Evolutionary conservation across 352 stramenopile genomes (phyloP).

Genomic region (Phytophthora macrochlamydospora): DNA sequence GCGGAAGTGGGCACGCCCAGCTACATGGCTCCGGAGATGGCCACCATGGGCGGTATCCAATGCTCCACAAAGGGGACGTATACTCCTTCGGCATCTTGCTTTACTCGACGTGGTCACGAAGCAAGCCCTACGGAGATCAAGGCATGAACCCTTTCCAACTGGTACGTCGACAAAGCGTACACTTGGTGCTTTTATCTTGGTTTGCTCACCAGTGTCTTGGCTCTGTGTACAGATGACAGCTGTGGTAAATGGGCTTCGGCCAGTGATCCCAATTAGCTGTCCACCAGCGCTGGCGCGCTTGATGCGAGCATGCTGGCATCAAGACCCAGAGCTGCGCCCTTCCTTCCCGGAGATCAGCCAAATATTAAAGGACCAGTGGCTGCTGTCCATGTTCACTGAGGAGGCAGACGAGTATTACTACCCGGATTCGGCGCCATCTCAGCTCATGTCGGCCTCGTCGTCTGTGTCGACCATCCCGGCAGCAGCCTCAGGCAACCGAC

Average conservation of each 20-base stretch:
- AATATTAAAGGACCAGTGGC: slow-evolving; percentile 75
- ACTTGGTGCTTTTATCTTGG: not conserved
- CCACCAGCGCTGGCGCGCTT: slow-evolving; percentile 72
- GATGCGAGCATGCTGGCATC: slow-evolving; percentile 88
- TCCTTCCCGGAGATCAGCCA: slow-evolving; percentile 84
- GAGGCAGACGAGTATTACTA: slow-evolving; percentile 64
- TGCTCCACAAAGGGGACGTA: slow-evolving; percentile 89
- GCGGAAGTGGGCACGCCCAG: slow-evolving; percentile 88
- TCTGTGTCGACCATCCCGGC: slow-evolving; percentile 40
- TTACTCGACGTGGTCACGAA: slow-evolving; percentile 89
- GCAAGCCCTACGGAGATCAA: slow-evolving; percentile 89
- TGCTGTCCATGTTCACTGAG: slow-evolving; percentile 61
- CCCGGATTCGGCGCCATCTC: slow-evolving; percentile 25
- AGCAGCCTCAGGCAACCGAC: slow-evolving; percentile 21
- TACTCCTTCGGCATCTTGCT: slow-evolving; percentile 88
- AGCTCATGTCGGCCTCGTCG: slow-evolving; percentile 42
- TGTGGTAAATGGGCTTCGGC: slow-evolving; percentile 83
- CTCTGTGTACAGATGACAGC: slow-evolving; percentile 71
- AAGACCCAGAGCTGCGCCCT: slow-evolving; percentile 67
- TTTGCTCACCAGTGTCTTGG: slow-evolving; percentile 15
- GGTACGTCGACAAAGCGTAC: slow-evolving; percentile 35
- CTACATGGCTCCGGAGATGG: slow-evolving; percentile 92
- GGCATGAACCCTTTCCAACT: slow-evolving; percentile 91
- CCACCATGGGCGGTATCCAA: slow-evolving; percentile 87
- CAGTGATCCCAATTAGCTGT: slow-evolving; percentile 85